These are phyloP conservation scores for Silene uniflora DNA, from an alignment of 148 eudicot genomes.

Conservation along the genomic window DNA sequence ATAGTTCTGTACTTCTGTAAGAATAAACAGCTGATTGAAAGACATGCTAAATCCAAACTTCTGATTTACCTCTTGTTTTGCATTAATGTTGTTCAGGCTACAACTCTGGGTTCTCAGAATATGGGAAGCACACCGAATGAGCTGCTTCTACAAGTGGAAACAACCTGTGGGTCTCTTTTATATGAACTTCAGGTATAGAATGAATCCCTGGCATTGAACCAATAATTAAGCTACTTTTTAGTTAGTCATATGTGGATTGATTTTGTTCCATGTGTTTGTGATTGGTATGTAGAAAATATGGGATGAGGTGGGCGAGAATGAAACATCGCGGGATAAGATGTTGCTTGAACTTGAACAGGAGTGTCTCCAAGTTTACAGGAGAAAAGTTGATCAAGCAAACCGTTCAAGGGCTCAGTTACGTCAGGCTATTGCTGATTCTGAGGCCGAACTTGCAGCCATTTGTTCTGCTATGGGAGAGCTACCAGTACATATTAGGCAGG, in stretches of 20 bases:
- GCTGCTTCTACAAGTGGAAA: slow-evolving; percentile 41
- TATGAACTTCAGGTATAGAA: slow-evolving; percentile 42
- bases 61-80: background rate
- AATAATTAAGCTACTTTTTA: background rate
- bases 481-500: slow-evolving; percentile 51
- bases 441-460: slow-evolving; percentile 57
- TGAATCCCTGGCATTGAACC: background rate
- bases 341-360: slow-evolving; percentile 57
- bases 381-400: slow-evolving; percentile 61
- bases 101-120: slow-evolving; percentile 3
- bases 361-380: slow-evolving; percentile 57
- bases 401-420: slow-evolving; percentile 55
- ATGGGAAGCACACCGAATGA: slow-evolving; percentile 34
- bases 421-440: slow-evolving; percentile 62
- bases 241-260: background rate
- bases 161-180: slow-evolving; percentile 51
- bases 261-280: slow-evolving; percentile 2
- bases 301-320: slow-evolving; percentile 65
- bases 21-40: background rate
- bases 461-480: slow-evolving; percentile 57
- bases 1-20: background rate
- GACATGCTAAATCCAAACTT: background rate
- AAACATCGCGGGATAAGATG: slow-evolving; percentile 48
- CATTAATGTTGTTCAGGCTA: slow-evolving; percentile 8
- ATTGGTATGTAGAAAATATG: slow-evolving; percentile 44